Evolutionary conservation across 1,139 yeast species (phyloP).

Genomic region (Nakaseomyces delphensis): DNA sequence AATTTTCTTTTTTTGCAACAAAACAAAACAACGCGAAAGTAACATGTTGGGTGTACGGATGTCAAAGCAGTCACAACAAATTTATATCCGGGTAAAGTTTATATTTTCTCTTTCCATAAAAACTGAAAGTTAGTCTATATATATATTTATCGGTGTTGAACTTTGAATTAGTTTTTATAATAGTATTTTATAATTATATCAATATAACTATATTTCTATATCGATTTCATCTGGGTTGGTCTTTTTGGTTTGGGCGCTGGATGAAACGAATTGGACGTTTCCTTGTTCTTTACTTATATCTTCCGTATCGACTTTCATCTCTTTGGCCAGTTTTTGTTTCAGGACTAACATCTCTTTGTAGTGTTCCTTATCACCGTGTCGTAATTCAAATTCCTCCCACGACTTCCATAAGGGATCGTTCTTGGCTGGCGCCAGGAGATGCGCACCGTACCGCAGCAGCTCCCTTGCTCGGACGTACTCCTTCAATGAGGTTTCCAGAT

Average conservation of each 20-base stretch:
- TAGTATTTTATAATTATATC: neutral
- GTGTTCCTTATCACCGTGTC: constrained; percentile 59
- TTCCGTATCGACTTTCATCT: constrained; percentile 34
- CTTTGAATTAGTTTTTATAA: neutral
- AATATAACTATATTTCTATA: constrained; percentile 36
- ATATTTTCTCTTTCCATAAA: no score
- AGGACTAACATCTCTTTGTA: constrained; percentile 67
- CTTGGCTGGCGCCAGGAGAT: constrained; percentile 37
- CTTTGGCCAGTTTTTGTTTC: constrained; percentile 45
- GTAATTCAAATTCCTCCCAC: constrained; percentile 71
- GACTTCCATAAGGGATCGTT: constrained; percentile 42
- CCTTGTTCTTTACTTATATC: constrained; percentile 31
- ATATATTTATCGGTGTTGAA: no score
- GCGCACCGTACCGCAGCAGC: constrained; percentile 43
- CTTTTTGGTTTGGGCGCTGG: constrained; percentile 19
- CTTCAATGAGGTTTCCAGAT: constrained; percentile 25
- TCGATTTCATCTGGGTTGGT: constrained; percentile 62
- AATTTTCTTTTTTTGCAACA: no score
- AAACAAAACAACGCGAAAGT: no score
- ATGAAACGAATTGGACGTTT: constrained; percentile 42
- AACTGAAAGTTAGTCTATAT: no score
- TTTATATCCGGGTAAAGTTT: no score
- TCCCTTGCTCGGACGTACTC: constrained; percentile 48
- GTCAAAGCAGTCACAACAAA: neutral
- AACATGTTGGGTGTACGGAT: neutral